Evolutionary conservation across 2,329 filamentous ascomycete genomes (phyloP).

Genomic region (Cladosporium sp.): DNA sequence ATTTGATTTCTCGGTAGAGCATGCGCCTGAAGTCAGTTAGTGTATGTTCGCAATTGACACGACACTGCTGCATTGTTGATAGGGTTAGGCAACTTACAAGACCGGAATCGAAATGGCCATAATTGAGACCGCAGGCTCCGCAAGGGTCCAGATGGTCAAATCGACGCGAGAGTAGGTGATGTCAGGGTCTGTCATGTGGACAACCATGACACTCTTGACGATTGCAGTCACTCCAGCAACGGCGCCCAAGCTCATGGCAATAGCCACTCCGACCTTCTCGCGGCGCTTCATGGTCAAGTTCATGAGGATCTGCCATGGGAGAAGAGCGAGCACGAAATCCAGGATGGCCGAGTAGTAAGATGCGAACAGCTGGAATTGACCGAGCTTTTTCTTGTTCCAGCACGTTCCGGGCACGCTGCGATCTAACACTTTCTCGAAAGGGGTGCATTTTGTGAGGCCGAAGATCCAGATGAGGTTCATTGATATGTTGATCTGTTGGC

Average conservation of each 20-base stretch:
- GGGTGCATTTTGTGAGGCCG: constrained; percentile 7
- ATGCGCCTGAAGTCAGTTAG: background rate
- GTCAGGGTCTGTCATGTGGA: constrained; percentile 2
- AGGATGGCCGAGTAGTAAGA: constrained; percentile 6
- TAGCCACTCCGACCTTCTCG: constrained; percentile 5
- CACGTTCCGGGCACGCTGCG: constrained; percentile 3
- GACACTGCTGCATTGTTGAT: background rate
- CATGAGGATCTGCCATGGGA: constrained; percentile 5
- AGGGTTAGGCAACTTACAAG: background rate
- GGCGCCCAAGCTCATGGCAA: constrained; percentile 10
- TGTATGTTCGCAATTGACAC: background rate
- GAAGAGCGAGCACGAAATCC: constrained; percentile 6
- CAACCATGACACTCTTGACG: constrained; percentile 1
- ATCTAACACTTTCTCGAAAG: background rate
- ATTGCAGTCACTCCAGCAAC: constrained; percentile 6
- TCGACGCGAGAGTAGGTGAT: constrained; percentile 5
- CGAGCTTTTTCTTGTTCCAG: constrained; percentile 1
- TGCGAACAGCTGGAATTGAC: constrained; percentile 5
- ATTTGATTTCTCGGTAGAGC: constrained; percentile 7
- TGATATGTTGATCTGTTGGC: background rate
- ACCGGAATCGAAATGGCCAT: constrained; percentile 10
- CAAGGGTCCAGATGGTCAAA: constrained; percentile 4
- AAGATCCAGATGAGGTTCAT: constrained; percentile 12
- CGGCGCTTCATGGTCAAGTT: constrained; percentile 2
- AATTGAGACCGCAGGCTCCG: constrained; percentile 8